Evolutionary conservation across 1,139 yeast species (phyloP).

Genomic region (Yamadazyma membranifaciens): DNA sequence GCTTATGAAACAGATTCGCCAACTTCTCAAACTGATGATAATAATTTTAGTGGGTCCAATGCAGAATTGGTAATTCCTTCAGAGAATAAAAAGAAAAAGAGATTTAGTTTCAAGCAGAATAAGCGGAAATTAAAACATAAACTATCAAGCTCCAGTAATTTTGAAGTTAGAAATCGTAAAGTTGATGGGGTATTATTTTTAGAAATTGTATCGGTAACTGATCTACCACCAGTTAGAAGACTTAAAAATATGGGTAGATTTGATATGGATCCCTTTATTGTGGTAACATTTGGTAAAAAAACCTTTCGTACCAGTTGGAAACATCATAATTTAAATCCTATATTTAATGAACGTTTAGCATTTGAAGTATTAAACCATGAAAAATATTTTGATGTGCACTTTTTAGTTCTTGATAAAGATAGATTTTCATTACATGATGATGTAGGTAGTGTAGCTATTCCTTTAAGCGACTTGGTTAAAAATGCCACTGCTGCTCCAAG

Average conservation of each 20-base stretch:
- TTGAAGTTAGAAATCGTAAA: slow-evolving; percentile 37
- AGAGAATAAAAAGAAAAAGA: slow-evolving; percentile 7
- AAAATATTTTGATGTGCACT: slow-evolving; percentile 58
- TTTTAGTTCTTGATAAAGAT: slow-evolving; percentile 82
- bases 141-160: slow-evolving; percentile 16
- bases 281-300: slow-evolving; percentile 84
- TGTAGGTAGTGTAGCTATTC: slow-evolving; percentile 64
- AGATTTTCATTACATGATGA: slow-evolving; percentile 78
- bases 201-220: slow-evolving; percentile 71
- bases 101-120: slow-evolving; percentile 10
- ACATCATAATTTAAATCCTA: slow-evolving; percentile 80
- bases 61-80: neutral
- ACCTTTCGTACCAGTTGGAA: slow-evolving; percentile 86
- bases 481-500: slow-evolving; percentile 16
- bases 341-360: slow-evolving; percentile 75
- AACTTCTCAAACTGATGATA: neutral
- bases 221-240: slow-evolving; percentile 64
- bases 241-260: slow-evolving; percentile 64
- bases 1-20: slow-evolving; percentile 9
- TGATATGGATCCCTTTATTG: slow-evolving; percentile 97
- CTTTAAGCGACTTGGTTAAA: slow-evolving; percentile 46
- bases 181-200: slow-evolving; percentile 73
- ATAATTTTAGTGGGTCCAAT: neutral
- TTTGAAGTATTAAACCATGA: slow-evolving; percentile 76
- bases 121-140: slow-evolving; percentile 7